These are phyloP conservation scores for Aschersonia sp. DNA, from an alignment of 2,329 filamentous ascomycete species.

Conservation along the genomic window DNA sequence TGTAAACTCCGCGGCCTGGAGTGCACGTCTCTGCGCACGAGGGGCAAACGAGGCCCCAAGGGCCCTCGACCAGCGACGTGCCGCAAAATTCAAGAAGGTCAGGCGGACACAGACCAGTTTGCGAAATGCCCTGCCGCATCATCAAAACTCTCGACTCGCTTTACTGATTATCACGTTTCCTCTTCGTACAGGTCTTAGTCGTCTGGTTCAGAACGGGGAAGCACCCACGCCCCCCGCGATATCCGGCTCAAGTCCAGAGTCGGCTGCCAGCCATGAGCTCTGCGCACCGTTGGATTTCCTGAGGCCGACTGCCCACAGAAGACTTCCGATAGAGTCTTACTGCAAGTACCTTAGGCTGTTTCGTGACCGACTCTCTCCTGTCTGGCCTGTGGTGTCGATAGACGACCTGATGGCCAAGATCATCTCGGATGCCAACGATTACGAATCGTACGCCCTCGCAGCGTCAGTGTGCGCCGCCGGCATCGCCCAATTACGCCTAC, in stretches of 20 bases:
- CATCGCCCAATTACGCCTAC: constrained; percentile 12
- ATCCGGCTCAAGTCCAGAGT: background rate
- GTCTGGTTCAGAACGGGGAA: background rate
- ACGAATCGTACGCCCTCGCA: constrained; percentile 10
- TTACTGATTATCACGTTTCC: background rate
- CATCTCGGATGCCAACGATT: constrained; percentile 5
- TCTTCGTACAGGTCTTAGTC: background rate
- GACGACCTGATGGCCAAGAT: constrained; percentile 8
- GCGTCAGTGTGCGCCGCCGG: constrained; percentile 12
- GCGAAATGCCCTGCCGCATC: background rate
- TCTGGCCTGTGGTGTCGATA: constrained; percentile 11
- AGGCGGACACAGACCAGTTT: background rate
- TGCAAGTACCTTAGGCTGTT: constrained; percentile 9
- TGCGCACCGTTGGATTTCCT: background rate
- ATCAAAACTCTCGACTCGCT: background rate
- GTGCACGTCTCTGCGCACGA: constrained; percentile 1
- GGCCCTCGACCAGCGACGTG: background rate
- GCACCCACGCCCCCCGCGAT: background rate
- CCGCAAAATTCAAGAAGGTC: constrained; percentile 2
- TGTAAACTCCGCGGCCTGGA: constrained; percentile 1
- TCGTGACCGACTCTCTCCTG: constrained; percentile 7
- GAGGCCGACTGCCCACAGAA: background rate
- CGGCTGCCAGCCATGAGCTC: background rate
- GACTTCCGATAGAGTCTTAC: constrained; percentile 7
- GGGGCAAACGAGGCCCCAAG: constrained; percentile 1